A percentile compares a stretch with the other conserved stretches of the same genome.
These are phyloP conservation scores for Anisodus tanguticus DNA, from an alignment of 257 asterid genomes.

Conservation along the genomic window DNA sequence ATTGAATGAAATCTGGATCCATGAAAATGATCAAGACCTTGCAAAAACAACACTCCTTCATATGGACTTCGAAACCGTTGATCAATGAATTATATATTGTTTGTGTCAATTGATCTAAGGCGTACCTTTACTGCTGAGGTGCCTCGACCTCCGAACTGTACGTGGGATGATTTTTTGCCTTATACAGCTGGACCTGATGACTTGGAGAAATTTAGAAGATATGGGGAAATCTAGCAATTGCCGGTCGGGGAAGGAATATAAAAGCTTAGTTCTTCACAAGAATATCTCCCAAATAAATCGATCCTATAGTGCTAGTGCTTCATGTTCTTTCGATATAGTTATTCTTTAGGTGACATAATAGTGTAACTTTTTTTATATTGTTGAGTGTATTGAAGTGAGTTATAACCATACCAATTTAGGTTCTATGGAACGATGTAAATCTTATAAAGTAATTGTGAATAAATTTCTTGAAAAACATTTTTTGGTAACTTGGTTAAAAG, in stretches of 20 bases:
- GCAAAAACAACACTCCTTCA: neutral
- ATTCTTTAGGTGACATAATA: too few relatives aligned
- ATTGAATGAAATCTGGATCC: neutral
- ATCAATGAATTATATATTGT: neutral
- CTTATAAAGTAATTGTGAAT: too few relatives aligned
- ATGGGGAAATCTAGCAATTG: neutral
- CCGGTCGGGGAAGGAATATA: neutral
- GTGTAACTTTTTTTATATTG: too few relatives aligned
- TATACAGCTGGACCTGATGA: neutral
- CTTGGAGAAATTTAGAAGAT: slow-evolving; percentile 4
- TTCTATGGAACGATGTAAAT: too few relatives aligned
- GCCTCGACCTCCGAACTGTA: slow-evolving; percentile 30
- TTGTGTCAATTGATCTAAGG: neutral
- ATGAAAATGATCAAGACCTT: neutral
- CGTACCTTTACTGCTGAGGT: neutral
- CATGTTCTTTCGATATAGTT: too few relatives aligned
- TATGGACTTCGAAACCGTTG: neutral
- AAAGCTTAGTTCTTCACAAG: neutral
- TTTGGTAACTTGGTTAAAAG: too few relatives aligned
- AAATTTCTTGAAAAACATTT: too few relatives aligned
- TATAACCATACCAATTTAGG: too few relatives aligned
- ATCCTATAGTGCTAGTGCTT: too few relatives aligned
- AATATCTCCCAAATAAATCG: neutral
- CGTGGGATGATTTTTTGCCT: slow-evolving; percentile 32
- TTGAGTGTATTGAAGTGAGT: too few relatives aligned